Evolutionary conservation across 495 filamentous ascomycete species (phyloP).

Genomic region (Aspergillus funiculosus): DNA sequence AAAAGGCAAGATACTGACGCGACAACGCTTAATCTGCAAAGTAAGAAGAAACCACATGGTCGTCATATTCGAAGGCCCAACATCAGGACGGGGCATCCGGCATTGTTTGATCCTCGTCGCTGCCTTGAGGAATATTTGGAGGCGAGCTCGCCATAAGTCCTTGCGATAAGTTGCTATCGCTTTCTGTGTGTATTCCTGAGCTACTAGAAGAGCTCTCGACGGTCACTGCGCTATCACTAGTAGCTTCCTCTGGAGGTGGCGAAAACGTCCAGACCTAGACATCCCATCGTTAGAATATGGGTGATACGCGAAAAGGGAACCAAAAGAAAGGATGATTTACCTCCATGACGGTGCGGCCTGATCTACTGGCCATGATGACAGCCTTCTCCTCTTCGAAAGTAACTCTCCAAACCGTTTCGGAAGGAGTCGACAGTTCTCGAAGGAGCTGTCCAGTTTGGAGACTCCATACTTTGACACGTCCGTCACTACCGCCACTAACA

Average conservation of each 20-base stretch:
- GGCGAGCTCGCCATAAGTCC: conserved; percentile 33
- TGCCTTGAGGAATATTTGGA: conserved; percentile 23
- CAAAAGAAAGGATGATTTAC: conserved; percentile 39
- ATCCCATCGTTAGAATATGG: conserved; percentile 1
- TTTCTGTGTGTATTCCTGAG: conserved; percentile 25
- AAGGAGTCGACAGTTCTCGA: conserved; percentile 80
- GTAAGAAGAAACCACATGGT: conserved; percentile 23
- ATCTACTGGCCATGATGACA: conserved; percentile 85
- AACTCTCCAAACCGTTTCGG: conserved; percentile 94
- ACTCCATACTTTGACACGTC: conserved; percentile 96
- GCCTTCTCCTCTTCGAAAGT: conserved; percentile 98
- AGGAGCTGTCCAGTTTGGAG: conserved; percentile 84
- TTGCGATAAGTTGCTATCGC: conserved; percentile 22
- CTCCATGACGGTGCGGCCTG: conserved; percentile 90
- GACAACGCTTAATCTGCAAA: conserved; percentile 14
- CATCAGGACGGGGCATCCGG: conserved; percentile 35
- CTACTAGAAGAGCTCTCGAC: conserved; percentile 37
- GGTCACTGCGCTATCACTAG: conserved; percentile 22
- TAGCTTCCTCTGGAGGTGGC: conserved; percentile 61
- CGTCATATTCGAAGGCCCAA: conserved; percentile 15
- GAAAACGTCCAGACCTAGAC: conserved; percentile 87
- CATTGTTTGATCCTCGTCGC: conserved; percentile 38
- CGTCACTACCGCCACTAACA: conserved; percentile 92
- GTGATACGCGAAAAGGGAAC: conserved; percentile 9
- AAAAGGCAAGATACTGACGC: conserved; percentile 4